Evolutionary conservation across 2,329 filamentous ascomycete genomes (phyloP), one percentile per base, ranked within the genome.

Genomic region (Colletotrichum magnum): DNA sequence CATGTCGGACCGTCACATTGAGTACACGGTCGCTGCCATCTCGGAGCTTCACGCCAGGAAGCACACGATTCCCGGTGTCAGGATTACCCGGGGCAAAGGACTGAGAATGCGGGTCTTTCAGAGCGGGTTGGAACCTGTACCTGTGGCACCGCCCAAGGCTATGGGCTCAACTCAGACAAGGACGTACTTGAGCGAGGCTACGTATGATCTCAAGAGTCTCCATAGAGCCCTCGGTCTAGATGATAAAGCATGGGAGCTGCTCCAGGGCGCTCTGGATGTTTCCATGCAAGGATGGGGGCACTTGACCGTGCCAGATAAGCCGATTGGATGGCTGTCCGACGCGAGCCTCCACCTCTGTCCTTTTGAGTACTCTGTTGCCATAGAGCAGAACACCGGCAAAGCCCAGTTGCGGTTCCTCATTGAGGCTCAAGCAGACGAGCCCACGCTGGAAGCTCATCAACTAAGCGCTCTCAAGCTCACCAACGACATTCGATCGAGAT

Each of bases 1-100:
- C 6, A 59, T 59, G 57, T 41, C 57, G n/a, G 28, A 51, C n/a
- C 16, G 45, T n/a, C 57, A 59, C 26, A n/a, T 59, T 6, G 28
- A 50, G 1, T 50, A 59, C n/a, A 59, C 28, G n/a, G 28, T 59
- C 26, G 57, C 57, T 7, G 24, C 24, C 26, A 10, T 59, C 9
- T 59, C 28, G 10, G 16, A 59, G 26, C 28, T 59, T 2, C n/a
- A 59, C 15, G 4, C 48, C 3, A 48, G 28, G 6, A 24, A 43
- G 3, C 18, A 51, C 28, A 59, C 3, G 3, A 59, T 39, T 9
- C 45, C 57, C 18, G 18, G 57, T 6, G 57, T 39, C 1, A 32
- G 45, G 5, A 48, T 59, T n/a, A 48, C 45, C 6, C 43, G 57
- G 21, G 57, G 43, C 2, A 59, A 50, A 6, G 57, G 50, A 6